Base-by-base conservation (phyloP, 2,329 filamentous ascomycete genomes). In the Ilyonectria sp. region DNA sequence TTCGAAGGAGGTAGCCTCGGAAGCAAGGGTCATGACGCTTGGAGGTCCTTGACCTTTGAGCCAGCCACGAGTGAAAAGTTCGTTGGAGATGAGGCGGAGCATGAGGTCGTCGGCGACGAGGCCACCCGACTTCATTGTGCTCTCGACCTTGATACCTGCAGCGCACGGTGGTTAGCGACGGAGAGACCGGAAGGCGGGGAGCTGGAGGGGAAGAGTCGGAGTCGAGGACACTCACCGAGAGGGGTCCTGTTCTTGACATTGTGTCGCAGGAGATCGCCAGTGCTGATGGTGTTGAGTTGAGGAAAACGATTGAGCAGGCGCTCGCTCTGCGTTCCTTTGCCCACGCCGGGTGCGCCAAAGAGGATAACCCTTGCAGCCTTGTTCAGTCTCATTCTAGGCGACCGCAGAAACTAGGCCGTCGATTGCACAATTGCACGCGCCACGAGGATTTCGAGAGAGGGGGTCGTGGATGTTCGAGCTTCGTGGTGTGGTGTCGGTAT, bases 281-380 rank as follows among this genome's bases (percentile, higher is more conserved):
- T 97, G 82, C 94, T 97, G 81, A 99, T 95, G 19, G 94, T 92
- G 60, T 94, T 92, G 53, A 99, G 86, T 78, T 98, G 93, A 4
- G 95, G 94, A 79, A 96, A 99, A 73, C 93, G 91, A 74, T 91
- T 86, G 74, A 98, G 91, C 69, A 99, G 86, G 69, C 96, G 91
- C 81, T 97, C 93, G 58, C 94, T 94, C 84, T 99, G 96, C 3
- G 96, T 99, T 70, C 95, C 96, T 82, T 99, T 99, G 70, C 96
- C 96, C 64, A 97, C 96, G 65, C 95, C 95, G n/a, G 96, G 96
- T 59, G 95, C 95, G 75, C 96, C 96, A 75, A 99, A 90, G 73
- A 99, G 90, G 78, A 99, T 98, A 71, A 98, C 92, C 70, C 96
- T 93, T 61, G 96, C 96, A 65, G 96, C 95, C 83, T 88, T 91